Evolutionary conservation across 345 rosid genomes (phyloP), one percentile per base, ranked within the genome.

Genomic region (Corchorus olitorius): DNA sequence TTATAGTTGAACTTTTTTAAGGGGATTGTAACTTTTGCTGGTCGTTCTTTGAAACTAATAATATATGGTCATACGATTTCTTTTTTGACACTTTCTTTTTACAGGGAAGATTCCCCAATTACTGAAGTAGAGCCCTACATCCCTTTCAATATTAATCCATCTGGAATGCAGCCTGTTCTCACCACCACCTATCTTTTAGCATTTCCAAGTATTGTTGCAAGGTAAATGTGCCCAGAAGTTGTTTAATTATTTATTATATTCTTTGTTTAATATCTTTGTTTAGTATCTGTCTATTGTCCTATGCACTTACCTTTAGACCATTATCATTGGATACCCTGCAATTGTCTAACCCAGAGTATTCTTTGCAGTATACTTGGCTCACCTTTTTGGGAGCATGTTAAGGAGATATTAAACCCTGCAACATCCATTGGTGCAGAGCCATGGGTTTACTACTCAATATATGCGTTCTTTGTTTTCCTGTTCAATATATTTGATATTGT

Each of bases 151-250:
- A 95, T 95, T 65, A 95, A 95, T 81, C 99, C 98, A 76, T 87
- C 98, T 12, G 99, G 98, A 84, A 95, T 93, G 99, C 99, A 93
- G 81, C 98, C 98, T 77, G 88, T 95, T 80, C 97, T 95, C 73
- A 91, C 98, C 54, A 88, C 97, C 50, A 84, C 98, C 27, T 95
- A 93, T 83, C 91, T 95, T 76, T 83, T 95, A 77, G 95, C 94
- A 75, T 84, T 90, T 77, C 99, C 99, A 62, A 90, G 96, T 80
- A 95, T 95, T 86, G 81, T 95, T 80, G 99, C 98, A 33, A 87
- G 98, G 99, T 95, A 84, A 79, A 64, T 59, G 59, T 41, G 15
- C 54, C 46, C 45, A 12, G 60, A 66, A 48, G 39, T 37, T 45
- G 33, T 59, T 65, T 16, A 17, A 15, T 27, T n/a, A 2, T 8